Evolutionary conservation across 441 rosid genomes (phyloP).

Genomic region (Adansonia rubrostipa): DNA sequence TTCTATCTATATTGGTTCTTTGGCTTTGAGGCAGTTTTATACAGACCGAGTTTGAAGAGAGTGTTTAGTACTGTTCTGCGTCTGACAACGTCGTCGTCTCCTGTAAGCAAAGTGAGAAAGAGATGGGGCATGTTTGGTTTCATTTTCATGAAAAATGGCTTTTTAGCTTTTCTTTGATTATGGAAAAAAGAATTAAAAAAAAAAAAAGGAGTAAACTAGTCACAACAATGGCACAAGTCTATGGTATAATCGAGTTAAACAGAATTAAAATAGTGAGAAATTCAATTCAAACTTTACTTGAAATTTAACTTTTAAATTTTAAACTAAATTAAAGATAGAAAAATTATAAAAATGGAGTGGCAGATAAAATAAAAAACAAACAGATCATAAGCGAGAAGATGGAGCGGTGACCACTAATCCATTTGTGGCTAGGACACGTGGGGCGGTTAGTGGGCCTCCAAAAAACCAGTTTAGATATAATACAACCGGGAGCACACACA

Average conservation of each 20-base stretch:
- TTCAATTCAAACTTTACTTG: no score
- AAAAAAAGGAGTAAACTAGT: neutral
- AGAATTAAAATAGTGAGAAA: no score
- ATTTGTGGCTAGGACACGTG: constrained; percentile 47
- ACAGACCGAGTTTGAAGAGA: neutral
- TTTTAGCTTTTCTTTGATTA: neutral
- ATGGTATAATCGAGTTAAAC: no score
- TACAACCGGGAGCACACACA: no score
- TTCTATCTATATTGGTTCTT: neutral
- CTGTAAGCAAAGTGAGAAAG: neutral
- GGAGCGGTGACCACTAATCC: constrained; percentile 32
- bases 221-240: no score
- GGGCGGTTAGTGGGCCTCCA: constrained; percentile 35
- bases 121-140: constrained; percentile 26
- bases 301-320: no score
- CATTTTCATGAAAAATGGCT: constrained; percentile 11
- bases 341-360: neutral
- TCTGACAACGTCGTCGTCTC: neutral
- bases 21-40: neutral
- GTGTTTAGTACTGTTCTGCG: neutral
- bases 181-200: neutral
- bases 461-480: neutral
- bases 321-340: no score
- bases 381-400: neutral
- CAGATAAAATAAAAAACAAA: neutral